A percentile compares a stretch with the other conserved stretches of the same genome.
Evolutionary conservation across 164 flowering plant species (phyloP).

Genomic region (Liriodendron chinense): DNA sequence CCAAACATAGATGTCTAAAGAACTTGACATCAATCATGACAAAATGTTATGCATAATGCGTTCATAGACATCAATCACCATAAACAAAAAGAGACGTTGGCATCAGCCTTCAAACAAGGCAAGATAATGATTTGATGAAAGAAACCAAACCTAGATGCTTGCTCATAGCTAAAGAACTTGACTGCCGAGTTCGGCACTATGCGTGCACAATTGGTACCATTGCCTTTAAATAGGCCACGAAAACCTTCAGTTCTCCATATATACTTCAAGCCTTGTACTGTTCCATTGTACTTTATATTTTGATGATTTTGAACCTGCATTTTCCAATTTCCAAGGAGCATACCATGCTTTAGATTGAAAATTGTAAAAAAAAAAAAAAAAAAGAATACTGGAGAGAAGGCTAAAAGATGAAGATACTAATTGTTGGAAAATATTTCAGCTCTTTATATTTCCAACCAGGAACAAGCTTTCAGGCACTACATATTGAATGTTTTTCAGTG

Average conservation of each 20-base stretch:
- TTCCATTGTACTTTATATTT: constrained; percentile 84
- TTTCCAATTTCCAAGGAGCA: constrained; percentile 5
- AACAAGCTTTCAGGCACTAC: not conserved
- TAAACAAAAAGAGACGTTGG: not conserved
- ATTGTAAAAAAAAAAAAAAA: too few relatives aligned
- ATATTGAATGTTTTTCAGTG: not conserved
- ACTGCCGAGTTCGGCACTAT: constrained; percentile 97
- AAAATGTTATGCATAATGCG: too few relatives aligned
- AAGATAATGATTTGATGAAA: not conserved
- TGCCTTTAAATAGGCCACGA: constrained; percentile 93
- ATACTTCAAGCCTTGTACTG: constrained; percentile 89
- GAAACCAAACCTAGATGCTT: constrained; percentile 73
- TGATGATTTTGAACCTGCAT: constrained; percentile 93
- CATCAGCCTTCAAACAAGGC: not conserved
- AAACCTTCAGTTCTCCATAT: constrained; percentile 92
- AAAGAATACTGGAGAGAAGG: not conserved
- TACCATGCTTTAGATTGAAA: not conserved
- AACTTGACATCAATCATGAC: too few relatives aligned
- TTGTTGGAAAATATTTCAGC: not conserved
- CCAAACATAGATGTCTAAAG: too few relatives aligned
- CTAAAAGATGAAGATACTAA: not conserved
- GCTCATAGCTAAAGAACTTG: constrained; percentile 95
- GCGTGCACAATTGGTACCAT: constrained; percentile 96
- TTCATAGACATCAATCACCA: not conserved
- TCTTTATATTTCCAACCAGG: not conserved